phyloP scores from a whole-genome alignment of 176 grass and related monocot genomes.

The Cymbopogon citratus region DNA sequence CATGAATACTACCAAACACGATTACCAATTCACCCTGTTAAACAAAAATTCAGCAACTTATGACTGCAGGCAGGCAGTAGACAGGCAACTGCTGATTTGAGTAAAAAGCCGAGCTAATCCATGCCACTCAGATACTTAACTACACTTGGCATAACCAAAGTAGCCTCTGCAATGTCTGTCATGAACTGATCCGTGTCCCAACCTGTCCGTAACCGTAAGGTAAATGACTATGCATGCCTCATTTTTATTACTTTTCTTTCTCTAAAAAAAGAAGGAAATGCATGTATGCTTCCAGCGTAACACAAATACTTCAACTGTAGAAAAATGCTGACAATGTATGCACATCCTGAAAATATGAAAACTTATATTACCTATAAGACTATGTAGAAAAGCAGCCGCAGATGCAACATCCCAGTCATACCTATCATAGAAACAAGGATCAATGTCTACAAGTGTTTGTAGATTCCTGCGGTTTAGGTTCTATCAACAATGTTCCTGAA shows the following conservation, averaged over 20 bases:
- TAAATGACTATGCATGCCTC: background rate
- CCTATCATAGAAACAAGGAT: too few relatives aligned
- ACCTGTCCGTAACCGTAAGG: slow-evolving; percentile 36
- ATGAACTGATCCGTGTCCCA: slow-evolving; percentile 99
- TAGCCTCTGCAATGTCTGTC: slow-evolving; percentile 88
- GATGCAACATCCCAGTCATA: too few relatives aligned
- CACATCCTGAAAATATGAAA: too few relatives aligned
- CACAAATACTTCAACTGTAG: too few relatives aligned
- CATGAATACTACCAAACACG: too few relatives aligned
- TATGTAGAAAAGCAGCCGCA: too few relatives aligned
- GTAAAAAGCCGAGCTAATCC: background rate
- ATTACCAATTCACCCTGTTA: slow-evolving; percentile 43
- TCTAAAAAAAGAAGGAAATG: background rate
- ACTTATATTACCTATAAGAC: too few relatives aligned
- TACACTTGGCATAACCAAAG: slow-evolving; percentile 85
- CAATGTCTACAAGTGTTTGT: too few relatives aligned
- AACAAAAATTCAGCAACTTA: slow-evolving; percentile 3
- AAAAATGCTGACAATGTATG: too few relatives aligned
- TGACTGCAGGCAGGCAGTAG: background rate
- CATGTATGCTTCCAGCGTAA: background rate
- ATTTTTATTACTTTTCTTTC: background rate
- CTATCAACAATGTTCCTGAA: too few relatives aligned
- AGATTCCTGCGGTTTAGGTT: too few relatives aligned
- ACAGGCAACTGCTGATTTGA: background rate
- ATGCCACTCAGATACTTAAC: slow-evolving; percentile 91